Evolutionary conservation across 345 rosid species (phyloP).

Genomic region (Sonneratia alba): DNA sequence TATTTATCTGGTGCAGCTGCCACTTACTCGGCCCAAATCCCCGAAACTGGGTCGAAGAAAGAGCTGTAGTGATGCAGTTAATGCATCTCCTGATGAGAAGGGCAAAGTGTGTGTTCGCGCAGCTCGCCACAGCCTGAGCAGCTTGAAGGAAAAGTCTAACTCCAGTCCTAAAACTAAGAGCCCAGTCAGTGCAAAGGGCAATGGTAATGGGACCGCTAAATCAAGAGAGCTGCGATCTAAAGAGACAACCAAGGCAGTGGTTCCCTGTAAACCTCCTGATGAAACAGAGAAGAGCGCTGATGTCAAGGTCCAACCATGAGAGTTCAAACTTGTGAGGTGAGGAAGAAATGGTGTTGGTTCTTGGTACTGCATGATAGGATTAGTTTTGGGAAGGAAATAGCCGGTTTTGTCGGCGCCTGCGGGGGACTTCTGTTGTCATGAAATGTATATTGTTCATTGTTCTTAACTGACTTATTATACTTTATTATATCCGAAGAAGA

Average conservation of each 20-base stretch:
- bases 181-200: conserved; percentile 18
- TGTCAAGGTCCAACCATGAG: conserved; percentile 34
- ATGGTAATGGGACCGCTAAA: conserved; percentile 35
- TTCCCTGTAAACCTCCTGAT: conserved; percentile 27
- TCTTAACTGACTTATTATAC: conserved; percentile 3
- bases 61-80: conserved; percentile 73
- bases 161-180: conserved; percentile 22
- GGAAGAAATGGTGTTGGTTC: conserved; percentile 7
- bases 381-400: conserved; percentile 10
- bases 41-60: conserved; percentile 63
- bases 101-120: conserved; percentile 43
- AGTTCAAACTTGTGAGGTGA: conserved; percentile 17
- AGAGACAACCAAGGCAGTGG: conserved; percentile 21
- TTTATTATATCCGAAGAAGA: conserved; percentile 1
- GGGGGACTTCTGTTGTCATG: conserved; percentile 7
- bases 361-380: neutral
- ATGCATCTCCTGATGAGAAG: conserved; percentile 33
- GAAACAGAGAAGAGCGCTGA: conserved; percentile 18
- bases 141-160: conserved; percentile 27
- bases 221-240: conserved; percentile 25
- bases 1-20: conserved; percentile 36
- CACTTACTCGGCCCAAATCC: conserved; percentile 73
- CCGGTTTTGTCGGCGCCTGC: conserved; percentile 7
- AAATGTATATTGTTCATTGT: conserved; percentile 9
- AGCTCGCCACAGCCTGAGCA: conserved; percentile 60